Evolutionary conservation across 75 land plant species (phyloP).

Genomic region (Gnetum montanum): DNA sequence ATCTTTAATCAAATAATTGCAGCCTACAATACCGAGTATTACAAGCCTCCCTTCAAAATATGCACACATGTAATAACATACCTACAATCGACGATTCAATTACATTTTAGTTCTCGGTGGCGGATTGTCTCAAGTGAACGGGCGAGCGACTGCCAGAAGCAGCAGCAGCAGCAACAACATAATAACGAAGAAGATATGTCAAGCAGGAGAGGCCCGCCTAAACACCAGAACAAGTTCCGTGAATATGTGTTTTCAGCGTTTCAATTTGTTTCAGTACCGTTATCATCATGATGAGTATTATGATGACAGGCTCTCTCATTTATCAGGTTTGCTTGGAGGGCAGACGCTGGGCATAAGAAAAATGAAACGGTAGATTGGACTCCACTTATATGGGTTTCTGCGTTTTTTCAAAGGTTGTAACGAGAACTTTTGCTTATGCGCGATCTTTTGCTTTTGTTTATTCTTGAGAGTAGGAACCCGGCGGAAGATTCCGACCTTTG

Average conservation of each 20-base stretch:
- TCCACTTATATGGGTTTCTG: not conserved
- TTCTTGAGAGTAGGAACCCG: constrained; percentile 42
- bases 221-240: constrained; percentile 74
- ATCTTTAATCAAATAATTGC: too few relatives aligned
- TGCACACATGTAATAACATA: too few relatives aligned
- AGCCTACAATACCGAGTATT: too few relatives aligned
- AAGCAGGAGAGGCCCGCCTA: constrained; percentile 52
- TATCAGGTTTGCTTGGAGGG: constrained; percentile 68
- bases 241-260: not conserved
- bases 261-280: not conserved
- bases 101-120: too few relatives aligned
- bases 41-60: too few relatives aligned
- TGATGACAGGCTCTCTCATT: not conserved
- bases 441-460: not conserved
- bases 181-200: too few relatives aligned
- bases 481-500: constrained; percentile 56
- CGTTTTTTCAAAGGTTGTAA: not conserved
- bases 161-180: too few relatives aligned
- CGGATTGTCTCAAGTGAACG: too few relatives aligned
- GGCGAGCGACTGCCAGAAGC: too few relatives aligned
- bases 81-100: too few relatives aligned
- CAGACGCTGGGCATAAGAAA: constrained; percentile 55
- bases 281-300: not conserved
- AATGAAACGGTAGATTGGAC: constrained; percentile 76
- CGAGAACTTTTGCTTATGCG: not conserved